A percentile compares a stretch with the other conserved stretches of the same genome.
Conservation (phyloP, 208 protist species). For the Balamuthia mandrillaris region DNA sequence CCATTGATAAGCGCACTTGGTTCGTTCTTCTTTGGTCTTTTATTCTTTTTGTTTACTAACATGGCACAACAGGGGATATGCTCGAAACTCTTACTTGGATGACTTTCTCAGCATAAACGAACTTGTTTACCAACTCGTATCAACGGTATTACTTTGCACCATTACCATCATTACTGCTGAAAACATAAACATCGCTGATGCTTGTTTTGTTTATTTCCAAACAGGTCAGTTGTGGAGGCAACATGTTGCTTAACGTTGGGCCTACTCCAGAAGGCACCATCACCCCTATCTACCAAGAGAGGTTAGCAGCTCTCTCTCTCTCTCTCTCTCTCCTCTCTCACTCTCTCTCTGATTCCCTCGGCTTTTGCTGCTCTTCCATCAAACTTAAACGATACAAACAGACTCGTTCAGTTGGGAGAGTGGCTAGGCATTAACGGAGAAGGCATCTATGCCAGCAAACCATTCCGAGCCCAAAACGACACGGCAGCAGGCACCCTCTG, state of each 20-base stretch:
- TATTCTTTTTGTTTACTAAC: not conserved
- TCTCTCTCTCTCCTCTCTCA: no score
- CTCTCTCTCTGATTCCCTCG: no score
- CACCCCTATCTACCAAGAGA: slow-evolving; percentile 19
- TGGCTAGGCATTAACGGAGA: slow-evolving; percentile 57
- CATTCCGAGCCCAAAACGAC: slow-evolving; percentile 49
- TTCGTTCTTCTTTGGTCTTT: not conserved
- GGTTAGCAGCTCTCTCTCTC: no score
- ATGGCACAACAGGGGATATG: slow-evolving; percentile 27
- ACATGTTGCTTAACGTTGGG: slow-evolving; percentile 55
- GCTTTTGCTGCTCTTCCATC: no score
- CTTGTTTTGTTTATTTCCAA: no score
- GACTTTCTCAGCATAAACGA: not conserved
- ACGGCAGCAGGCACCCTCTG: not conserved
- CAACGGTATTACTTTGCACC: slow-evolving; percentile 29
- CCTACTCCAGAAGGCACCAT: slow-evolving; percentile 54
- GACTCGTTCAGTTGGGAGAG: slow-evolving; percentile 35
- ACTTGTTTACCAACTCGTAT: slow-evolving; percentile 26
- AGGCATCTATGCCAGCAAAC: slow-evolving; percentile 39
- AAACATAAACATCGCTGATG: no score
- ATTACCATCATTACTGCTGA: no score
- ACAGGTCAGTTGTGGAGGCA: slow-evolving; percentile 47
- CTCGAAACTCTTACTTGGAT: not conserved
- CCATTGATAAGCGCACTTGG: slow-evolving; percentile 44
- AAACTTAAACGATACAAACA: no score